These are phyloP conservation scores for Laguncularia racemosa DNA, from an alignment of 345 rosid species.

Conservation along the genomic window DNA sequence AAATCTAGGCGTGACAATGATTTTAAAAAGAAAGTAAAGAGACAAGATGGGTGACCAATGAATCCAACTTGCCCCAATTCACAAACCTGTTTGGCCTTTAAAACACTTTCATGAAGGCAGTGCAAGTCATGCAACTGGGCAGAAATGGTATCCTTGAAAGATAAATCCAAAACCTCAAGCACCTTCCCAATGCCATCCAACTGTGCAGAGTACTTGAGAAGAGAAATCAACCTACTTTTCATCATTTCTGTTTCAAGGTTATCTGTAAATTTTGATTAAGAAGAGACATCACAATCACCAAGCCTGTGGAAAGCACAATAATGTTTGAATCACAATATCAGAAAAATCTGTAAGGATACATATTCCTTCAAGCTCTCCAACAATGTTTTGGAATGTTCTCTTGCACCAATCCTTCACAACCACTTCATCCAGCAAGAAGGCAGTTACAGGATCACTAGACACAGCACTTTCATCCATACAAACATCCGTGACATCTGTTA, in stretches of 20 bases:
- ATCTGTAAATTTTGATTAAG: slow-evolving; percentile 37
- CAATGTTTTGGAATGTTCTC: slow-evolving; percentile 52
- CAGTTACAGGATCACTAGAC: slow-evolving; percentile 87
- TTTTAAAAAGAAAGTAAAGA: slow-evolving; percentile 1
- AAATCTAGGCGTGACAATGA: not conserved
- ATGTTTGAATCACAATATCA: slow-evolving; percentile 6
- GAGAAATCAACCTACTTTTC: slow-evolving; percentile 42
- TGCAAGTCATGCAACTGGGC: slow-evolving; percentile 73
- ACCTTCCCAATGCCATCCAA: slow-evolving; percentile 64
- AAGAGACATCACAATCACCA: not conserved
- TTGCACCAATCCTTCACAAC: slow-evolving; percentile 99
- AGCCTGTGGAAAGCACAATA: slow-evolving; percentile 2
- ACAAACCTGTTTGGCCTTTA: slow-evolving; percentile 85
- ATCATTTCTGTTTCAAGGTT: slow-evolving; percentile 50
- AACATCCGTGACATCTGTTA: slow-evolving; percentile 81
- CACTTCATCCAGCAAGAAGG: slow-evolving; percentile 98
- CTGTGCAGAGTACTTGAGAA: slow-evolving; percentile 45
- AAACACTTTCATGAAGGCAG: slow-evolving; percentile 64
- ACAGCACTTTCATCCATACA: slow-evolving; percentile 99
- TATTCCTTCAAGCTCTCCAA: slow-evolving; percentile 52
- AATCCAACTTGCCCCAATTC: slow-evolving; percentile 1
- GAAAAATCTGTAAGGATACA: slow-evolving; percentile 61
- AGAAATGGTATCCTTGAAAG: slow-evolving; percentile 69
- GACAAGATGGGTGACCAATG: not conserved
- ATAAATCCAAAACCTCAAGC: slow-evolving; percentile 77